Evolutionary conservation across 2,329 filamentous ascomycete species (phyloP), one percentile per base, ranked within the genome.

Genomic region (Trichoderma citrinoviride): DNA sequence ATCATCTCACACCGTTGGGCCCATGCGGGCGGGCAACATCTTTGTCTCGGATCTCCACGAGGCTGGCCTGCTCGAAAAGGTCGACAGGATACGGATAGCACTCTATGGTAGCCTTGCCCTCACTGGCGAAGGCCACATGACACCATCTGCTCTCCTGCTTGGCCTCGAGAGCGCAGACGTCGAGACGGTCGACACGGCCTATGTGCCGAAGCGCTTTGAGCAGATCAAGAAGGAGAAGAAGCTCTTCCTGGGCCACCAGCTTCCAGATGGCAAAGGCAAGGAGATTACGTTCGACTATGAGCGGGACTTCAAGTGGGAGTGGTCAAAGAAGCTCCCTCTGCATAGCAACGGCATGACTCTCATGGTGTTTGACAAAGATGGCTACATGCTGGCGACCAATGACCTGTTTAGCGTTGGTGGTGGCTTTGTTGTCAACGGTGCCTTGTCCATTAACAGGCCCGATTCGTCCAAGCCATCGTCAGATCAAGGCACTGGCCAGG

Each of bases 341-440:
- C 60, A 62, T 4, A 62, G 60, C n/a, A 62, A 62, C 27, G 60
- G 60, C 2, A 62, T 62, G 60, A 49, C 49, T 21, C 60, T 62
- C 27, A 62, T 62, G 60, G 60, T 62, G 5, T 62, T 62, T 37
- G 60, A 62, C 40, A 62, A 62, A 6, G 60, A 62, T 33, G 60
- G 60, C 41, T 62, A 62, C 40, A 62, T 62, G 60, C 19, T 62
- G 60, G 60, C 60, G 17, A 62, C 60, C 10, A 62, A 62, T 53
- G 60, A 62, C 40, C 40, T 62, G 19, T 62, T 62, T 41, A 62
- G 60, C 49, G 60, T 62, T 29, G 60, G 60, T 2, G 60, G 60
- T 15, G 60, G 60, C 12, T 62, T 62, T 40, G 60, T 62, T 37
- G 60, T 62, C 19, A 62, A 62, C 25, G 60, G 60, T 7, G 60